Base-by-base conservation (phyloP, 495 filamentous ascomycete genomes). In the Pseudoneurospora amorphoporcata region DNA sequence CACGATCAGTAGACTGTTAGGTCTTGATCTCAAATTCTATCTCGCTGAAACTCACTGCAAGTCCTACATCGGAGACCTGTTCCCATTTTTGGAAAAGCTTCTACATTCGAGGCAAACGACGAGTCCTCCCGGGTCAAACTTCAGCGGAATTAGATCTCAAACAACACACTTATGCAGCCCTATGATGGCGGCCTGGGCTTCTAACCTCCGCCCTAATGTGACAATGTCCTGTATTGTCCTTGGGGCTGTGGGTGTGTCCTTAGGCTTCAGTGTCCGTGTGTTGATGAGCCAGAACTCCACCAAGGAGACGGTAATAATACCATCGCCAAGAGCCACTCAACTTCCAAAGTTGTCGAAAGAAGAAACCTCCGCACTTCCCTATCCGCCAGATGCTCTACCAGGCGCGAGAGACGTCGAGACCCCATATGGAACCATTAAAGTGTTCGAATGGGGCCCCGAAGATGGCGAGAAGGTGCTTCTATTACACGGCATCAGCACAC, bases 381-480 rank as follows among this genome's bases (percentile, higher is more conserved):
- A 97, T 79, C 92, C 93, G 1, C 88, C 90, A 23, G 87, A 92
- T 79, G 84, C 89, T 39, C 85, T 94, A 35, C 94, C 93, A 0
- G 93, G 93, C 17, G 88, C 83, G 7, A 85, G 92, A 47, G 88
- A 94, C 81, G 90, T 97, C 29, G 79, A 84, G 4, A 92, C 88
- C 8, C 91, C 92, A 3, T 94, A 92, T 74, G 93, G 93, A 8
- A 86, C 79, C 16, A 89, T 94, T 69, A 82, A 89, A 39, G 90
- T 93, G 19, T 95, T 93, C 75, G 93, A 97, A 85, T 95, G 89
- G 88, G 93, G 93, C 17, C 91, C 92, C 7, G 86, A 87, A 45
- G 80, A 86, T 68, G 92, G 92, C 1, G 83, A 86, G 23, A 95
- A 91, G 75, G 91, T 94, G 3, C 76, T 96, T 17, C 82, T 96